These are phyloP conservation scores for Crithidia bombi DNA, from an alignment of 208 protist genomes.

Conservation along the genomic window DNA sequence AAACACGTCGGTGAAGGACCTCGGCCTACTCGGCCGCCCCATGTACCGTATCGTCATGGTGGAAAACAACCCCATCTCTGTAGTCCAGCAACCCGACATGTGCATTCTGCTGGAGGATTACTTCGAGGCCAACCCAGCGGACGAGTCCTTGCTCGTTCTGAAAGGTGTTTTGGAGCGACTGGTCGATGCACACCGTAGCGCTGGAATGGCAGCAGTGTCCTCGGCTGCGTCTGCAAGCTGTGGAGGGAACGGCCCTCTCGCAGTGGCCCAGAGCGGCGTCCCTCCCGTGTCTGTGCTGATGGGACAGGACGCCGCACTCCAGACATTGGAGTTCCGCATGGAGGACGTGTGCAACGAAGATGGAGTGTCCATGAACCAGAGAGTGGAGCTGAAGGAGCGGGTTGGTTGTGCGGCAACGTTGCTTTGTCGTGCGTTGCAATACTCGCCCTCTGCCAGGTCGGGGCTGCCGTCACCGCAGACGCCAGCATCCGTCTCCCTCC, in stretches of 20 bases:
- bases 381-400: slow-evolving; percentile 16
- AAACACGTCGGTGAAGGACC: slow-evolving; percentile 60
- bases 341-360: slow-evolving; percentile 35
- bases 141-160: slow-evolving; percentile 60
- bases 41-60: slow-evolving; percentile 64
- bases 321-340: slow-evolving; percentile 20
- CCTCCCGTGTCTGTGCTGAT: slow-evolving; percentile 7
- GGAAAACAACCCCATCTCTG: slow-evolving; percentile 85
- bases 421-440: slow-evolving; percentile 18
- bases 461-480: not conserved
- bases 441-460: slow-evolving; percentile 13
- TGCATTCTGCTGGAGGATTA: slow-evolving; percentile 84
- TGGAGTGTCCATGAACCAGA: slow-evolving; percentile 18
- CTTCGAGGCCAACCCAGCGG: slow-evolving; percentile 38
- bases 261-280: not conserved
- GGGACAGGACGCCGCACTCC: slow-evolving; percentile 17
- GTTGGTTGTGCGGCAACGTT: slow-evolving; percentile 18
- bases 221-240: not conserved
- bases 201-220: not conserved
- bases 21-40: slow-evolving; percentile 54
- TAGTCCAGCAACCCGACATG: slow-evolving; percentile 52
- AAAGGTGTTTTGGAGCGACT: slow-evolving; percentile 53
- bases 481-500: not conserved
- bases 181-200: slow-evolving; percentile 8
- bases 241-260: not conserved